Evolutionary conservation across 345 rosid genomes (phyloP).

Genomic region (Populus euphratica): DNA sequence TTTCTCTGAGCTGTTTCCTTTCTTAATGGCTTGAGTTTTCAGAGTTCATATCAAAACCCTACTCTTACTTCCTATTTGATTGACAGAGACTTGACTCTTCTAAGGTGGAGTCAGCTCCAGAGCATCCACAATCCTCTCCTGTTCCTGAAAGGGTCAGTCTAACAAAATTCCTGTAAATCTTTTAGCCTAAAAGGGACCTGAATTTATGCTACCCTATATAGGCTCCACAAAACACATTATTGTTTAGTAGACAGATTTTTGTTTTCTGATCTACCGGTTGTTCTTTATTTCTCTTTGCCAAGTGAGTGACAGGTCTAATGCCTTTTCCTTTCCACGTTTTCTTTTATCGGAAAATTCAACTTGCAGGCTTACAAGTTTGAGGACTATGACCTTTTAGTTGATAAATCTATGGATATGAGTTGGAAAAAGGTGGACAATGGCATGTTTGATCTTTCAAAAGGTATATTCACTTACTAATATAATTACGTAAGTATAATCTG

Average conservation of each 20-base stretch:
- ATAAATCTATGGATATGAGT: slow-evolving; percentile 34
- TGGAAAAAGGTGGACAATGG: slow-evolving; percentile 44
- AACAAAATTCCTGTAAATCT: background rate
- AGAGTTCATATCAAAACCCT: too few relatives aligned
- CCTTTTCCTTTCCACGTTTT: background rate
- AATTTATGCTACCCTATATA: too few relatives aligned
- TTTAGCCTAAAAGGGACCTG: background rate
- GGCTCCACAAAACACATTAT: too few relatives aligned
- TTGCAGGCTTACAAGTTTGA: slow-evolving; percentile 26
- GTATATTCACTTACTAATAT: slow-evolving; percentile 25
- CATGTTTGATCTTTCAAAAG: slow-evolving; percentile 34
- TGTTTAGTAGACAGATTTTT: too few relatives aligned
- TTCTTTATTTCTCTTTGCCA: background rate
- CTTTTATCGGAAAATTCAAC: background rate
- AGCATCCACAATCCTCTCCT: slow-evolving; percentile 29
- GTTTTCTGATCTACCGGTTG: too few relatives aligned
- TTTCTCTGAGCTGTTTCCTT: background rate
- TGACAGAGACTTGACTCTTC: slow-evolving; percentile 41
- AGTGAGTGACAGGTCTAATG: background rate
- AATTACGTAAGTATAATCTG: background rate
- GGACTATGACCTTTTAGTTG: slow-evolving; percentile 30
- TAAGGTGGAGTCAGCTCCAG: slow-evolving; percentile 27
- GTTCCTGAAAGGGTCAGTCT: slow-evolving; percentile 39
- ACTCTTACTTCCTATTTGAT: slow-evolving; percentile 9
- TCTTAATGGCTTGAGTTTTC: background rate